Evolutionary conservation across 345 rosid genomes (phyloP).

Genomic region (Ceriops decandra): DNA sequence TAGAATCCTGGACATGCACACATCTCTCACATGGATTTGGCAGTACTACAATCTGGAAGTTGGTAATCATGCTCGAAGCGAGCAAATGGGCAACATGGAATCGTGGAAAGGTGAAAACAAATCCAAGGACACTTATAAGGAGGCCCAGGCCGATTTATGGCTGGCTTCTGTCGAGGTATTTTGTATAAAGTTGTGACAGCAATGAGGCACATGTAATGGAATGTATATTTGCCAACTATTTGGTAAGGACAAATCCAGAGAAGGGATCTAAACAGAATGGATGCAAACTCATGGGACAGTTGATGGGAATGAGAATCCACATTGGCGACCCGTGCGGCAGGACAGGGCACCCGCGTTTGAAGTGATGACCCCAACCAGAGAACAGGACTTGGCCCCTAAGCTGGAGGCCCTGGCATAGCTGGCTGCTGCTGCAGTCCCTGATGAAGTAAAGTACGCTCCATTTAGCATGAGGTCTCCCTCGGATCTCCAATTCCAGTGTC

Average conservation of each 20-base stretch:
- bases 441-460: slow-evolving; percentile 25
- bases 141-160: slow-evolving; percentile 37
- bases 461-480: slow-evolving; percentile 22
- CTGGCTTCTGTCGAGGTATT: slow-evolving; percentile 24
- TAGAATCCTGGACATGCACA: not conserved
- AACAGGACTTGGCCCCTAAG: slow-evolving; percentile 26
- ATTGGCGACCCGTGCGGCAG: slow-evolving; percentile 43
- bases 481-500: slow-evolving; percentile 28
- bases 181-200: slow-evolving; percentile 5
- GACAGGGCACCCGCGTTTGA: slow-evolving; percentile 18
- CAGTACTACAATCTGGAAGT: not conserved
- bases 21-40: not conserved
- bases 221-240: slow-evolving; percentile 42
- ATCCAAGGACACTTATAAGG: slow-evolving; percentile 22
- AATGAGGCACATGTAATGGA: not conserved
- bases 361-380: slow-evolving; percentile 25
- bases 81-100: not conserved
- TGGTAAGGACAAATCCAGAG: slow-evolving; percentile 5
- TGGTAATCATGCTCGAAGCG: not conserved
- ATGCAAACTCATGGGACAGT: not conserved
- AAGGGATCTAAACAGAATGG: not conserved
- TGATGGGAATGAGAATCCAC: slow-evolving; percentile 34
- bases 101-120: slow-evolving; percentile 13
- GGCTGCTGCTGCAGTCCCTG: slow-evolving; percentile 28
- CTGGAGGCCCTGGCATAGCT: slow-evolving; percentile 32